A percentile compares a stretch with the other conserved stretches of the same genome.
These are phyloP conservation scores for Cladobotryum mycophilum DNA, from an alignment of 2,329 filamentous ascomycete genomes.

Conservation along the genomic window DNA sequence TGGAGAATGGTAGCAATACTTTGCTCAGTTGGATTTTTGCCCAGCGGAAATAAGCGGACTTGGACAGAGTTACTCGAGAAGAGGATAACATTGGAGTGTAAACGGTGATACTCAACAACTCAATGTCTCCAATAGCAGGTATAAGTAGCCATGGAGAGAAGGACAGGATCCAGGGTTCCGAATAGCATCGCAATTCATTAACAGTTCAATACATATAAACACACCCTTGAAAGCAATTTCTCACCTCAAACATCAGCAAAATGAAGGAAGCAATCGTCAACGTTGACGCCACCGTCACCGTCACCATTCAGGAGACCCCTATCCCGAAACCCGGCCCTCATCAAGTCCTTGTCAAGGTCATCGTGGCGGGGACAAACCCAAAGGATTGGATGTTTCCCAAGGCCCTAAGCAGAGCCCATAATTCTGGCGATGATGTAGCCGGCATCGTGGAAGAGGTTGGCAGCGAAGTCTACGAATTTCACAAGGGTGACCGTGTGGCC, in stretches of 20 bases:
- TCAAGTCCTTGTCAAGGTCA: conserved; percentile 19
- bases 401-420: not conserved
- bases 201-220: no score
- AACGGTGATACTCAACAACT: no score
- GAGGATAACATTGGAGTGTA: no score
- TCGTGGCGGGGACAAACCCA: conserved; percentile 17
- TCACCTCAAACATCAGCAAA: not conserved
- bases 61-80: no score
- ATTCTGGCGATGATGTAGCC: conserved; percentile 21
- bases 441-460: conserved; percentile 19
- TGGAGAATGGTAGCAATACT: no score
- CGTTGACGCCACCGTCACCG: not conserved
- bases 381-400: conserved; percentile 19
- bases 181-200: no score
- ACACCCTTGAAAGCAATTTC: no score
- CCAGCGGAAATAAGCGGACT: no score
- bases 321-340: conserved; percentile 12
- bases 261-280: not conserved
- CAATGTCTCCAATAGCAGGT: no score
- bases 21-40: no score
- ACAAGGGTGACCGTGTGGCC: conserved; percentile 37
- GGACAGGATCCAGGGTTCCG: no score
- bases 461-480: conserved; percentile 15
- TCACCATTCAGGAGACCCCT: not conserved
- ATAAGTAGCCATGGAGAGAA: no score